These are phyloP conservation scores for Colletotrichum phormii DNA, from an alignment of 2,329 filamentous ascomycete species.

Conservation along the genomic window DNA sequence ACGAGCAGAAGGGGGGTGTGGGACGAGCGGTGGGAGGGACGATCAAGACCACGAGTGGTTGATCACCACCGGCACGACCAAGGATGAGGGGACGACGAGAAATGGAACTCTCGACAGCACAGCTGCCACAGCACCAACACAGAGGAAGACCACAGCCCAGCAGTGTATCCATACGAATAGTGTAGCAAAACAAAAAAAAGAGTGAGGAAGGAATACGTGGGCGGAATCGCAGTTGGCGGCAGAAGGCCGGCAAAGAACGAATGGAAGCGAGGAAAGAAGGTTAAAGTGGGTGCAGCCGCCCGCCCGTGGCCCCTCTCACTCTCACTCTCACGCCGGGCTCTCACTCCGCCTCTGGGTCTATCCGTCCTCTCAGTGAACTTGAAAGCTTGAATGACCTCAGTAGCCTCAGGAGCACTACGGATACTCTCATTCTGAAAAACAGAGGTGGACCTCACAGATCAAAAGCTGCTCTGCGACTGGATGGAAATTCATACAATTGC, in stretches of 20 bases:
- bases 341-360: neutral
- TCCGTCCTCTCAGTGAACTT: neutral
- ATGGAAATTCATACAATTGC: neutral
- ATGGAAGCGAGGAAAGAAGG: conserved; percentile 35
- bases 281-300: conserved; percentile 27
- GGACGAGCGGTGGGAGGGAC: conserved; percentile 18
- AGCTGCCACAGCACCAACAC: neutral
- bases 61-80: neutral
- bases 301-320: neutral
- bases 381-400: neutral
- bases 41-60: neutral
- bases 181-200: too few relatives aligned
- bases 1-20: conserved; percentile 17
- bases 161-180: too few relatives aligned
- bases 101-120: conserved; percentile 10
- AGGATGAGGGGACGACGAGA: neutral
- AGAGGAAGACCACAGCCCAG: neutral
- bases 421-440: neutral
- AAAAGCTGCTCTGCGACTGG: neutral
- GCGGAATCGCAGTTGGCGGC: neutral
- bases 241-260: conserved; percentile 10
- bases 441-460: neutral
- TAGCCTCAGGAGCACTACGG: neutral
- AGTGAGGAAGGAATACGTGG: neutral
- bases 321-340: neutral